Evolutionary conservation across 768 basidiomycete species (phyloP), one percentile per base, ranked within the genome.

Genomic region (Exsudoporus frostii): DNA sequence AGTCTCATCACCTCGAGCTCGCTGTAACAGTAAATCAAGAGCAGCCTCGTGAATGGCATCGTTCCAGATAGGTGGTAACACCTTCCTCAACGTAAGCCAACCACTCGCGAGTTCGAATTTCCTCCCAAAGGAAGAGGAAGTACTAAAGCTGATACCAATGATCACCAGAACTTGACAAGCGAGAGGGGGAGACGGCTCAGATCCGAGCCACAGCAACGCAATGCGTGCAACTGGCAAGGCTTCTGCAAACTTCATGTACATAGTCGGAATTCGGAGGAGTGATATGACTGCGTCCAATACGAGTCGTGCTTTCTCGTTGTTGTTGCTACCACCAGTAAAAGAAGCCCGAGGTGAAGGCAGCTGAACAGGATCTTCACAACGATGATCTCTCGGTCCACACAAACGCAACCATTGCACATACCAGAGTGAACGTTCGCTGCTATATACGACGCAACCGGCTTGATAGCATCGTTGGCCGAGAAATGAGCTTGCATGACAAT

Each of bases 61-160:
- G 57, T 86, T 78, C 94, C 94, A 96, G 41, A 76, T 73, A 20
- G 67, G 60, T 0, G 92, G 88, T 19, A 95, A 62, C 25, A 86
- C 79, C 4, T 76, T 77, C 65, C 84, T 86, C 33, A 96, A 65
- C 3, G 88, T 76, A 42, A 76, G 83, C 88, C 92, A 96, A 9
- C 94, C 94, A 48, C 85, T 86, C 34, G 90, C 84, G 1, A 88
- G 73, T 65, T 95, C 93, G 59, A 96, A 92, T 60, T 90, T 92
- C 50, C 86, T 77, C 42, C 73, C 79, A 72, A 94, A 97, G 2
- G 84, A 79, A 10, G 78, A 64, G 0, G 84, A 83, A 27, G 75
- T 67, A 15, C 69, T 70, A 27, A 86, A 73, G 53, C 84, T 79
- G 48, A 85, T 73, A 2, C 75, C 74, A 9, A 91, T 76, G 19